phyloP scores from a whole-genome alignment of 2,329 filamentous ascomycete genomes.

The Colletotrichum chlorophyti region DNA sequence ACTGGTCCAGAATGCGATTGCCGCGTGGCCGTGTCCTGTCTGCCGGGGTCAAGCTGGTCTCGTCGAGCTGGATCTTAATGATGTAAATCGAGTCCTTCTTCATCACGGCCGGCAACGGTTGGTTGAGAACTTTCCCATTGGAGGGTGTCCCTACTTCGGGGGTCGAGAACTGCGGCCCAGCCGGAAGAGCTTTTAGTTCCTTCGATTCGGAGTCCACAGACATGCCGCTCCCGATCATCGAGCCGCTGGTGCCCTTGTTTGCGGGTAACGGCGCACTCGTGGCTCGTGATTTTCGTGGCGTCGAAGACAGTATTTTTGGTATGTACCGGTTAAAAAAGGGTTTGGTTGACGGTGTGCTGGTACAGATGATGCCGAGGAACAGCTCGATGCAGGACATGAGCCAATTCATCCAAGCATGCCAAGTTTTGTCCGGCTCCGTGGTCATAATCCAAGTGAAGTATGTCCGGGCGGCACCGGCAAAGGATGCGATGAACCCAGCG shows the following conservation, averaged over 20 bases:
- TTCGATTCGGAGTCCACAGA: not conserved
- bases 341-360: constrained; percentile 51
- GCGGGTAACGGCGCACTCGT: not conserved
- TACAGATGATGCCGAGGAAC: constrained; percentile 52
- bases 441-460: constrained; percentile 42
- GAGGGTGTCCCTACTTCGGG: not conserved
- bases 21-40: constrained; percentile 2
- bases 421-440: constrained; percentile 42
- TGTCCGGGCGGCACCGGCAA: constrained; percentile 44
- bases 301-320: constrained; percentile 35
- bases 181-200: not conserved
- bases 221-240: not conserved
- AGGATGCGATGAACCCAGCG: constrained; percentile 54
- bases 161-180: not conserved
- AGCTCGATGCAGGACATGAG: constrained; percentile 46
- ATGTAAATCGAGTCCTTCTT: constrained; percentile 26
- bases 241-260: constrained; percentile 8
- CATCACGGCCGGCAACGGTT: constrained; percentile 36
- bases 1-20: not conserved
- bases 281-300: not conserved
- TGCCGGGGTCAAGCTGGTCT: constrained; percentile 10
- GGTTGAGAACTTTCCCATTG: constrained; percentile 32
- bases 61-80: constrained; percentile 27
- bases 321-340: constrained; percentile 49
- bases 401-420: constrained; percentile 44